These are phyloP conservation scores for Piper longum DNA, from an alignment of 164 flowering plant genomes.

Conservation along the genomic window DNA sequence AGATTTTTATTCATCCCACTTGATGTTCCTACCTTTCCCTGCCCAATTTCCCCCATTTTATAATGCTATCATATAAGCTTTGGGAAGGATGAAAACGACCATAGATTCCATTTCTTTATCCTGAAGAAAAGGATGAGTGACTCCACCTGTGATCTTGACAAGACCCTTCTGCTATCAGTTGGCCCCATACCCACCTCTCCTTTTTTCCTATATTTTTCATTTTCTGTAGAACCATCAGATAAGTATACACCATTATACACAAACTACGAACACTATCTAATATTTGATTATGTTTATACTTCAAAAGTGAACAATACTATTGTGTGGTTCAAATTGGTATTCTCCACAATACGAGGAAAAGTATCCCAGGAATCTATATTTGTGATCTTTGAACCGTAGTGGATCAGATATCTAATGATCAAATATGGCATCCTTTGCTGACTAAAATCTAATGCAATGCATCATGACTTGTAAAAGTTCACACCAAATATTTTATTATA, in stretches of 20 bases:
- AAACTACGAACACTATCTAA: no score
- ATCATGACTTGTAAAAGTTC: no score
- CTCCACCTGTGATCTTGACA: constrained; percentile 9
- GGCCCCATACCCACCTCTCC: constrained; percentile 18
- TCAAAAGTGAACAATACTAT: no score
- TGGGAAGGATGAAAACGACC: constrained; percentile 8
- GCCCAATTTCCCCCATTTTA: background rate
- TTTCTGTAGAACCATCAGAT: background rate
- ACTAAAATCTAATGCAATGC: no score
- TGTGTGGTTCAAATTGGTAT: no score
- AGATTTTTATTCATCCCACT: background rate
- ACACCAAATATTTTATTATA: no score
- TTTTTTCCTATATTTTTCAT: constrained; percentile 4
- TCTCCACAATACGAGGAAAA: no score
- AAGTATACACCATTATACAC: background rate
- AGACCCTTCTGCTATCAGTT: constrained; percentile 22
- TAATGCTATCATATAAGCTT: constrained; percentile 2
- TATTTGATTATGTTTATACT: no score
- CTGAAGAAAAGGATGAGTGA: constrained; percentile 7
- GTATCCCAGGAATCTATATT: no score
- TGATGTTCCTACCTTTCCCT: background rate
- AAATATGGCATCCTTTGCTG: no score
- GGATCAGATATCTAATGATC: no score
- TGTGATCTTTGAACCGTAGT: no score
- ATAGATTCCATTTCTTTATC: constrained; percentile 5